These are phyloP conservation scores for Leucaena leucocephala DNA, from an alignment of 306 rosid genomes.

Conservation along the genomic window DNA sequence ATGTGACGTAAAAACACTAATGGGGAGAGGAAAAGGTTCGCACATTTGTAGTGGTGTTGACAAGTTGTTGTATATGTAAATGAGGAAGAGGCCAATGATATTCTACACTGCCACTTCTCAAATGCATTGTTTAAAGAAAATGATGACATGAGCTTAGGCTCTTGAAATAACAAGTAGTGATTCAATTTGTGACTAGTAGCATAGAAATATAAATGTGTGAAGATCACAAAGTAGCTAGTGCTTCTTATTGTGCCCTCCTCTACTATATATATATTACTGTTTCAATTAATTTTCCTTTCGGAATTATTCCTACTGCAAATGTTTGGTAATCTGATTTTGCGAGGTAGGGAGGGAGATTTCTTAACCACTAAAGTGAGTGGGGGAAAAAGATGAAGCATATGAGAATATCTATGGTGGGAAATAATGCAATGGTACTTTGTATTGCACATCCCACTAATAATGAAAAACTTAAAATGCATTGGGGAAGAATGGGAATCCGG, in stretches of 20 bases:
- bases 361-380: conserved; percentile 51
- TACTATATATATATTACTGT: conserved; percentile 15
- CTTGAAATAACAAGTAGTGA: conserved; percentile 18
- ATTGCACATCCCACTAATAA: conserved; percentile 59
- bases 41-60: conserved; percentile 42
- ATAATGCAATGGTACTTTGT: conserved; percentile 50
- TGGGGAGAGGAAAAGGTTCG: conserved; percentile 31
- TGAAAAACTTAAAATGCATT: conserved; percentile 43
- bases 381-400: conserved; percentile 41
- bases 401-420: conserved; percentile 39
- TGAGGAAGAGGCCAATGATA: conserved; percentile 33
- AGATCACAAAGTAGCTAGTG: background rate
- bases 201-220: background rate
- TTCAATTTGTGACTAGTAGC: conserved; percentile 19
- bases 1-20: conserved; percentile 36
- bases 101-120: conserved; percentile 39
- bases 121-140: conserved; percentile 10
- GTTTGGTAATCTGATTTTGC: conserved; percentile 5
- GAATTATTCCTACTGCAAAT: background rate
- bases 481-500: conserved; percentile 39
- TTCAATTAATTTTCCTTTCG: conserved; percentile 5
- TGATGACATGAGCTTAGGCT: conserved; percentile 19
- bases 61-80: conserved; percentile 39
- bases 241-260: background rate
- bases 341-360: conserved; percentile 3